Conservation (phyloP, 2,329 filamentous ascomycete species). For the Didymella keratinophila region DNA sequence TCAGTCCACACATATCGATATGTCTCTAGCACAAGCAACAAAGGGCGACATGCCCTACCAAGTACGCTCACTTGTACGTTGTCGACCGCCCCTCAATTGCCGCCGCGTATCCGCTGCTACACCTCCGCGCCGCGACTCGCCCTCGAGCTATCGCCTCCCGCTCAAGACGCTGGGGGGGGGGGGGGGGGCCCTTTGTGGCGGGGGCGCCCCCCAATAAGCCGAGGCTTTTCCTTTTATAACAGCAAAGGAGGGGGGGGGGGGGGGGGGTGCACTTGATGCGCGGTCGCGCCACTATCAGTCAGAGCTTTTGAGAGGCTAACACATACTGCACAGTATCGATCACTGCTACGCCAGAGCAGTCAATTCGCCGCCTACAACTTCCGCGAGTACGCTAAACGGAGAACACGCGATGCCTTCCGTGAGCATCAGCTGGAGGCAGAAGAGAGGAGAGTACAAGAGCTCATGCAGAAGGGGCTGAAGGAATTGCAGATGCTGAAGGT, state of each 20-base stretch:
- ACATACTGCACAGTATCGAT: conserved; percentile 74
- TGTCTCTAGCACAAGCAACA: conserved; percentile 47
- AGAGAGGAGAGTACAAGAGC: conserved; percentile 79
- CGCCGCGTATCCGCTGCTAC: conserved; percentile 9
- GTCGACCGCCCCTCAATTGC: conserved; percentile 1
- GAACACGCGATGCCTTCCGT: conserved; percentile 89
- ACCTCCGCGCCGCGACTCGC: conserved; percentile 12
- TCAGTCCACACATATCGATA: conserved; percentile 25
- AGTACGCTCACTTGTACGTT: conserved; percentile 52
- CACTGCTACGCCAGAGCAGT: conserved; percentile 82
- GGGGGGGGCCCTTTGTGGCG: too few relatives aligned
- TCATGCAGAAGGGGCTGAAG: conserved; percentile 86
- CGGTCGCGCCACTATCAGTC: not conserved
- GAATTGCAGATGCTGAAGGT: conserved; percentile 94
- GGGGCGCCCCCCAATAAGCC: too few relatives aligned
- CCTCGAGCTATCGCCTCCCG: not conserved
- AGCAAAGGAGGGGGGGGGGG: too few relatives aligned
- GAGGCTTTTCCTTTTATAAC: too few relatives aligned
- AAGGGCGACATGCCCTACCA: conserved; percentile 51
- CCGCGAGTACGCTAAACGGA: conserved; percentile 91
- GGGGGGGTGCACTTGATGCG: not conserved
- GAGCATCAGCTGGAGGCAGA: conserved; percentile 79
- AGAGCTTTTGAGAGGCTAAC: not conserved
- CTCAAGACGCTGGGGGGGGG: not conserved
- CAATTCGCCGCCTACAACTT: conserved; percentile 98